Evolutionary conservation across 1,139 yeast species (phyloP), one percentile per base, ranked within the genome.

Genomic region (Blastobotrys serpentis): DNA sequence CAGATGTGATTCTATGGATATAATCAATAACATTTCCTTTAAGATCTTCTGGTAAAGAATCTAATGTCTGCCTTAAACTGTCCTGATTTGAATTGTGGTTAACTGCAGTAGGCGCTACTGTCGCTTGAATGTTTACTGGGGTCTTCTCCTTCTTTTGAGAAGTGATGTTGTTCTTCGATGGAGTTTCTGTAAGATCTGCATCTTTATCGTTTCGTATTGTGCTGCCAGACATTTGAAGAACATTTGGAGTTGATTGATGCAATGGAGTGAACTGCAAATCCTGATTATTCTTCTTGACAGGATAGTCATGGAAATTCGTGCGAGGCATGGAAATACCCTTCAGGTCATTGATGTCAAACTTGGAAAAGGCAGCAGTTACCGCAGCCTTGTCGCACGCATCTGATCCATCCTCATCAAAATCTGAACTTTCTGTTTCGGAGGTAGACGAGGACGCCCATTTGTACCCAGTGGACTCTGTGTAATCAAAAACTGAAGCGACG

Each of bases 171-270:
- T 22, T 10, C 2, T 21, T 14, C 19, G 41, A 13, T 18, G 16
- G 32, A 5, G 26, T 10, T 14, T 22, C 18, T 14, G 1, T 6
- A 41, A 11, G n/a, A 23, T 23, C 26, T 17, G 11, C 8, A 44
- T 22, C 30, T 34, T 23, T 38, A 22, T 47, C 50, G 17, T 49
- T 45, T 7, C 48, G 49, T 14, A 52, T 23, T 0, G 56, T 51
- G 33, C 53, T 49, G 1, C 54, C 54, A 1, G 54, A 51, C 42
- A 51, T 48, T 36, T 43, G 51, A 39, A 48, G 46, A 18, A 14
- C 26, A 40, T 50, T 47, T 18, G 53, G 49, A 4, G 48, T 29
- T n/a, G 50, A 42, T 30, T 49, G 52, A 22, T 36, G 14, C 11
- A 49, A 44, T 1, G 54, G 56, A 3, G 49, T 46, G 34, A 40